Base-by-base conservation (phyloP, 805 yeast species). In the Kluyveromyces lactis region DNA sequence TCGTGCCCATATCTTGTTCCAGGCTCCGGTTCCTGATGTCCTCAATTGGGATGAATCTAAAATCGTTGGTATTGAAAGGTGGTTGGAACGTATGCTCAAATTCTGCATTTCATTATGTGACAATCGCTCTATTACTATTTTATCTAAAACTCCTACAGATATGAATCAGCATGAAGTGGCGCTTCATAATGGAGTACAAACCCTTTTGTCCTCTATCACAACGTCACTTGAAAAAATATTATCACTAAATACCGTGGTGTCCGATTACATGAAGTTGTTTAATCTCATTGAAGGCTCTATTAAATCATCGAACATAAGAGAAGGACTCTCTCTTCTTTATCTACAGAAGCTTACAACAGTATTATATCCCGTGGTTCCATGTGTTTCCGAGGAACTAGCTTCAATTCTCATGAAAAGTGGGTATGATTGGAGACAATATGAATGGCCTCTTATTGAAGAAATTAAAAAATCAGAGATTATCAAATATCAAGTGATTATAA, bases 1-100 rank as follows among this genome's bases (percentile, higher is more conserved):
- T 0, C 73, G 97, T 44, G 97, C 97, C 0, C 96, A 90, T 55
- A 77, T 92, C 43, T 61, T 92, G 11, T 92, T 92, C 66, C 95
- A 82, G 53, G 96, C 97, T 0, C 95, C 97, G 3, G 73, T 90
- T 4, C 64, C 72, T 1, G 95, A 87, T 50, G 75, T 79, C 4
- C 67, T 92, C 42, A 78, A 79, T 49, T 92, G 98, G 98, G 94
- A 90, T 52, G 95, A 86, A 51, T 66, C 71, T 3, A 87, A 84
- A 54, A 89, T 92, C 45, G 77, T 74, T 19, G 98, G 98, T 3
- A 71, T 84, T 27, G 84, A 86, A 55, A 72, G 97, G 46, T 92
- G 97, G 97, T 58, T 92, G 32, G 68, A 69, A 29, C 76, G 77
- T 45, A 75, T 86, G 3, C 38, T 79, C 3, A 43, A 38, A 18